A percentile compares a stretch with the other conserved stretches of the same genome.
Conservation (phyloP, 345 rosid genomes). For the Lepidium didymum region DNA sequence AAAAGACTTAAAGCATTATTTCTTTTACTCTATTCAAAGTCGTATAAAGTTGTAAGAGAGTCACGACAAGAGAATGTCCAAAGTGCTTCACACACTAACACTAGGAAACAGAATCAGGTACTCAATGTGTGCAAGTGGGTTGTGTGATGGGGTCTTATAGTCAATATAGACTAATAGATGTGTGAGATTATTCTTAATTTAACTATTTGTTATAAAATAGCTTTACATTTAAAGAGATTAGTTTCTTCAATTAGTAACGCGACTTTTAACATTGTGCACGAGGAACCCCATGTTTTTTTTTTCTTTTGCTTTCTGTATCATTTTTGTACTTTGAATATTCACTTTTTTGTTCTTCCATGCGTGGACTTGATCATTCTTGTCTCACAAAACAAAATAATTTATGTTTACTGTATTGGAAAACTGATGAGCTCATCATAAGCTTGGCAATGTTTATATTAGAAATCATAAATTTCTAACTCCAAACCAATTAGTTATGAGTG, state of each 20-base stretch:
- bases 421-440: not conserved
- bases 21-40: slow-evolving; percentile 12
- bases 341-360: not conserved
- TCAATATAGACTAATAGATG: slow-evolving; percentile 11
- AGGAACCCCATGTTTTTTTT: slow-evolving; percentile 14
- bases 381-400: not conserved
- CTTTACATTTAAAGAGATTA: not conserved
- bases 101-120: slow-evolving; percentile 24
- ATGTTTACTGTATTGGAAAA: not conserved
- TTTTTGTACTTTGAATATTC: slow-evolving; percentile 14
- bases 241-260: slow-evolving; percentile 1
- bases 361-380: not conserved
- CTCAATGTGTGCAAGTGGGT: slow-evolving; percentile 20
- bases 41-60: slow-evolving; percentile 21
- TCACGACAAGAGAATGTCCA: slow-evolving; percentile 23
- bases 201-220: slow-evolving; percentile 6
- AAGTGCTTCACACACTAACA: slow-evolving; percentile 29
- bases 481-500: no score
- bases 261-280: slow-evolving; percentile 22
- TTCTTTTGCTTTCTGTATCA: not conserved
- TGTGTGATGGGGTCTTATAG: slow-evolving; percentile 11
- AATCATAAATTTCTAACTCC: no score
- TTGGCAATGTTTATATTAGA: no score
- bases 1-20: slow-evolving; percentile 13
- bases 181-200: slow-evolving; percentile 20